Percentiles rank a stretch among this genome's conserved stretches.
phyloP scores from a whole-genome alignment of 2,329 filamentous ascomycete species.

The Fusarium ramigenum region DNA sequence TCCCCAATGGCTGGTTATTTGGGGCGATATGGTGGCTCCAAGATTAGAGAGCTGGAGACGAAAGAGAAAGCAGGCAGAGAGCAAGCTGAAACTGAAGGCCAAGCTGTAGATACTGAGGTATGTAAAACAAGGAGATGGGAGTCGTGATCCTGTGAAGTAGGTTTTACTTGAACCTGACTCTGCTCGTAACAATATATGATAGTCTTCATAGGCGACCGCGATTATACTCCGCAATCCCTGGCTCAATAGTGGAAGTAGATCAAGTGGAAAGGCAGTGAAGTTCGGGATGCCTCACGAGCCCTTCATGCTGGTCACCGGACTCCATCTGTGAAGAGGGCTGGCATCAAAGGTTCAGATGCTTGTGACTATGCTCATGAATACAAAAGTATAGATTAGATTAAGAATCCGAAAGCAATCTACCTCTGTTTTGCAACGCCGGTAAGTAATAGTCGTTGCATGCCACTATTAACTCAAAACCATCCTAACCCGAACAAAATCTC shows the following conservation, averaged over 20 bases:
- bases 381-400: constrained; percentile 8
- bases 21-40: constrained; percentile 15
- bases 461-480: constrained; percentile 2
- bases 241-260: too few species aligned
- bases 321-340: background rate
- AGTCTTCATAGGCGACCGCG: background rate
- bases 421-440: constrained; percentile 4
- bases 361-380: background rate
- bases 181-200: background rate
- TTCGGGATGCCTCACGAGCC: background rate
- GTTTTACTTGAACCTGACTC: background rate
- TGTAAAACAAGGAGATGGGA: too few species aligned
- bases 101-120: background rate
- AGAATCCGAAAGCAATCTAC: background rate
- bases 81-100: background rate
- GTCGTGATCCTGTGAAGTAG: background rate
- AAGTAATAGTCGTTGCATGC: background rate
- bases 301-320: background rate
- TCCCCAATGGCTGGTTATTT: constrained; percentile 28
- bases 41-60: constrained; percentile 26
- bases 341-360: background rate
- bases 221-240: background rate
- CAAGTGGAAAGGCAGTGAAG: background rate
- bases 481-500: background rate
- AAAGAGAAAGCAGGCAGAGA: constrained; percentile 27